These are phyloP conservation scores for Epichloe hybrida DNA, from an alignment of 2,329 filamentous ascomycete genomes.

Conservation along the genomic window DNA sequence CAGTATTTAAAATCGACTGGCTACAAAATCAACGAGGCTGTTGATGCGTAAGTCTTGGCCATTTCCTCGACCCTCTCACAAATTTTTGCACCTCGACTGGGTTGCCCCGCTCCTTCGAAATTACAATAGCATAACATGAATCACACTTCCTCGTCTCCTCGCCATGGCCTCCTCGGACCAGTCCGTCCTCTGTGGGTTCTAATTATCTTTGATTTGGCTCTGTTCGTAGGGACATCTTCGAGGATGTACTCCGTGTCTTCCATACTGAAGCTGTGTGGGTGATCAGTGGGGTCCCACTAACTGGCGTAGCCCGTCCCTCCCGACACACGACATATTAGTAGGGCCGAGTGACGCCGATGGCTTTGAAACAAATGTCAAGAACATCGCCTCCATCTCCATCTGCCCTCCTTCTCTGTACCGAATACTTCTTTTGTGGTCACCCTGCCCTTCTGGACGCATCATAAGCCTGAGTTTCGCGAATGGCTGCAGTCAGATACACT, in stretches of 20 bases:
- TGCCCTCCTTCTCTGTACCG: neutral
- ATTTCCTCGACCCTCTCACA: neutral
- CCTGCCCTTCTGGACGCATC: neutral
- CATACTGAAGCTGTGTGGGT: conserved; percentile 9
- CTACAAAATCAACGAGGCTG: conserved; percentile 39
- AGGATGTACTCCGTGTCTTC: neutral
- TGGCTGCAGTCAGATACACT: conserved; percentile 1
- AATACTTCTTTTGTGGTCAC: neutral
- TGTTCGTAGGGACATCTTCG: neutral
- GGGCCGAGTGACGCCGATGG: conserved; percentile 24
- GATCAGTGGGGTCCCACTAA: conserved; percentile 20
- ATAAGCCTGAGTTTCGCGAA: neutral
- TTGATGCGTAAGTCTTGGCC: conserved; percentile 40
- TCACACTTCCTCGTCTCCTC: neutral
- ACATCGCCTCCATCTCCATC: neutral
- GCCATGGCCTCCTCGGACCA: neutral
- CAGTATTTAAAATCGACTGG: conserved; percentile 35
- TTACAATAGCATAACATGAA: neutral
- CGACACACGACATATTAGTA: conserved; percentile 19
- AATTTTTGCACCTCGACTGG: neutral
- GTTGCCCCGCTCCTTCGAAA: neutral
- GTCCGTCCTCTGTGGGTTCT: neutral
- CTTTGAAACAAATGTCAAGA: conserved; percentile 15
- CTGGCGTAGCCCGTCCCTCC: conserved; percentile 15
- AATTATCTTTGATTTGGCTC: neutral